A percentile compares a stretch with the other conserved stretches of the same genome.
These are phyloP conservation scores for Blepharisma stoltei DNA, from an alignment of 73 alveolate genomes.

Conservation along the genomic window DNA sequence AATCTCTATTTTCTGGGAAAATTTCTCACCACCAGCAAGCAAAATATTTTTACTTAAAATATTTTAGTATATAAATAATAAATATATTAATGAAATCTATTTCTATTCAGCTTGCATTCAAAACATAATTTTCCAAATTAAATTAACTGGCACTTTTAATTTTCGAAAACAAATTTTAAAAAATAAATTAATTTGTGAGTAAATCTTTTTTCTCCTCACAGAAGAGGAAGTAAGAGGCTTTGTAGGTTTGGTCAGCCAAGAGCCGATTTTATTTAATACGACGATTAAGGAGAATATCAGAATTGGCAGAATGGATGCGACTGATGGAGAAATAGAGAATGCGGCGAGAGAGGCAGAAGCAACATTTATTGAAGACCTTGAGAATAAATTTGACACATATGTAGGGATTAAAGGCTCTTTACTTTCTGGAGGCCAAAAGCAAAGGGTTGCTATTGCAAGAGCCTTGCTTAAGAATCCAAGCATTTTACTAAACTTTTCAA, in stretches of 20 bases:
- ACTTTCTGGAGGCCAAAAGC: conserved; percentile 29
- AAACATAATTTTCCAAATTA: conserved; percentile 26
- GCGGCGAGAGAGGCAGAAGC: conserved; percentile 74
- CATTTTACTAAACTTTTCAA: too few relatives aligned
- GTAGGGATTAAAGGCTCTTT: conserved; percentile 25
- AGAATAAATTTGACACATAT: not conserved
- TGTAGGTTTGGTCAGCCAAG: conserved; percentile 62
- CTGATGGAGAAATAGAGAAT: conserved; percentile 61
- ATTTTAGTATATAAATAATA: conserved; percentile 68
- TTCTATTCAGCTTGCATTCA: conserved; percentile 37
- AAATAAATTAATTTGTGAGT: too few relatives aligned
- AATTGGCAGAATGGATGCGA: conserved; percentile 57
- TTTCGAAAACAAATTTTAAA: too few relatives aligned
- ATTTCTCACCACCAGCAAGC: conserved; percentile 76
- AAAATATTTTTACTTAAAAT: conserved; percentile 76
- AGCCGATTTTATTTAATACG: conserved; percentile 74
- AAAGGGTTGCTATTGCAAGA: conserved; percentile 29
- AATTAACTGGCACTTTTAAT: too few relatives aligned
- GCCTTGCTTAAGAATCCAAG: conserved; percentile 2
- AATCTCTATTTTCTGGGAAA: conserved; percentile 83
- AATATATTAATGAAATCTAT: conserved; percentile 43
- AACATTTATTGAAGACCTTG: conserved; percentile 33
- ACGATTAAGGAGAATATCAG: conserved; percentile 60
- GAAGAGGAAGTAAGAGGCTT: conserved; percentile 51
- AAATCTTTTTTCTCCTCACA: too few relatives aligned